phyloP scores from a whole-genome alignment of 2,329 filamentous ascomycete genomes.

The Simplicillium sp. region DNA sequence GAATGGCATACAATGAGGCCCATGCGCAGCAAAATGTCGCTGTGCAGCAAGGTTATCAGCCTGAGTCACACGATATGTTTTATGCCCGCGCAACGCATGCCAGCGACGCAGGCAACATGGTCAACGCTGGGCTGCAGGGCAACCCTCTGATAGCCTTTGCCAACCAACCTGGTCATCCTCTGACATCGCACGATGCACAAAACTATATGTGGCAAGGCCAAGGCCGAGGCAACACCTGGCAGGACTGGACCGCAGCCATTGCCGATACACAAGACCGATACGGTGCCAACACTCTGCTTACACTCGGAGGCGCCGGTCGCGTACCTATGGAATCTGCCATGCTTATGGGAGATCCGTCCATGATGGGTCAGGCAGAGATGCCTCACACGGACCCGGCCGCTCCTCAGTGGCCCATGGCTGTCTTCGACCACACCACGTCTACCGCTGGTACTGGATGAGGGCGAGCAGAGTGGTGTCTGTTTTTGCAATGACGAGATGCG shows the following conservation, averaged over 20 bases:
- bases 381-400: not conserved
- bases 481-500: too few relatives aligned
- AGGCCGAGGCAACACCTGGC: conserved; percentile 35
- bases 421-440: not conserved
- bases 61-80: conserved; percentile 19
- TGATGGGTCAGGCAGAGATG: not conserved
- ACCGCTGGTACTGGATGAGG: too few relatives aligned
- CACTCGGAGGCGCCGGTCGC: conserved; percentile 23
- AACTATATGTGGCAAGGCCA: conserved; percentile 24
- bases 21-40: not conserved
- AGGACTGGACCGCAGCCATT: conserved; percentile 44
- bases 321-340: not conserved
- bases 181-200: conserved; percentile 13
- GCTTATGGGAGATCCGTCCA: not conserved
- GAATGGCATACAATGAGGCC: not conserved
- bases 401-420: not conserved
- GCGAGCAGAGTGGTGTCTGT: too few relatives aligned
- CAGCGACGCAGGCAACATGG: conserved; percentile 9
- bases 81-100: conserved; percentile 11
- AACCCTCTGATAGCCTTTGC: conserved; percentile 30
- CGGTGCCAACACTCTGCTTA: conserved; percentile 38
- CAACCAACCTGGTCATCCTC: conserved; percentile 26
- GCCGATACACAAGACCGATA: conserved; percentile 39
- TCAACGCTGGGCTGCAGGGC: conserved; percentile 13
- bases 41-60: conserved; percentile 11